Percentiles rank a stretch among this genome's conserved stretches.
Conservation (phyloP, 345 rosid species). For the Orychophragmus violaceus region DNA sequence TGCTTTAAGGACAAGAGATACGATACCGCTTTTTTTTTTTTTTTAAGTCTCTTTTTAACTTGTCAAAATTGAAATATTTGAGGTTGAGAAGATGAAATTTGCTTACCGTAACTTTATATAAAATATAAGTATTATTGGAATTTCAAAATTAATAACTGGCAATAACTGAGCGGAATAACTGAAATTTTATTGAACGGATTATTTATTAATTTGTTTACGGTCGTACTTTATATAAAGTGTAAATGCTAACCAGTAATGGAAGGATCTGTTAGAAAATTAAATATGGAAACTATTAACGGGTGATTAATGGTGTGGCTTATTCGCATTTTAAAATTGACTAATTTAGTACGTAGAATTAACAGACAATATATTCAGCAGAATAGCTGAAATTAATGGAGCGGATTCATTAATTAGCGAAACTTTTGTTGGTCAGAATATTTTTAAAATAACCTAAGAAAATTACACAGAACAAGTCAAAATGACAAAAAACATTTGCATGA, state of each 20-base stretch:
- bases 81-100: not conserved
- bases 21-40: slow-evolving; percentile 5
- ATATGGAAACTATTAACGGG: not conserved
- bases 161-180: too few species aligned
- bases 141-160: too few species aligned
- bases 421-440: not conserved
- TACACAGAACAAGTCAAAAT: not conserved
- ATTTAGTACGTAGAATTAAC: not conserved
- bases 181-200: too few species aligned
- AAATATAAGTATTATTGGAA: not conserved
- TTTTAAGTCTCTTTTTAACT: not conserved
- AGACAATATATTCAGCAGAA: not conserved
- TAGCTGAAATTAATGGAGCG: not conserved
- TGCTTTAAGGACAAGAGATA: slow-evolving; percentile 37
- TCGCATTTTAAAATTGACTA: not conserved
- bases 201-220: not conserved
- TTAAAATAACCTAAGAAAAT: not conserved
- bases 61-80: not conserved
- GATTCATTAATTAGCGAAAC: not conserved
- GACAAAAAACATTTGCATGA: too few species aligned
- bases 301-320: not conserved
- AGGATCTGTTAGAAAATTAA: not conserved
- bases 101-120: not conserved
- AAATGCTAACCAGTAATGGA: not conserved
- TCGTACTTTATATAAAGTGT: not conserved